phyloP scores from a whole-genome alignment of 306 rosid genomes.

The Cicer cuneatum region DNA sequence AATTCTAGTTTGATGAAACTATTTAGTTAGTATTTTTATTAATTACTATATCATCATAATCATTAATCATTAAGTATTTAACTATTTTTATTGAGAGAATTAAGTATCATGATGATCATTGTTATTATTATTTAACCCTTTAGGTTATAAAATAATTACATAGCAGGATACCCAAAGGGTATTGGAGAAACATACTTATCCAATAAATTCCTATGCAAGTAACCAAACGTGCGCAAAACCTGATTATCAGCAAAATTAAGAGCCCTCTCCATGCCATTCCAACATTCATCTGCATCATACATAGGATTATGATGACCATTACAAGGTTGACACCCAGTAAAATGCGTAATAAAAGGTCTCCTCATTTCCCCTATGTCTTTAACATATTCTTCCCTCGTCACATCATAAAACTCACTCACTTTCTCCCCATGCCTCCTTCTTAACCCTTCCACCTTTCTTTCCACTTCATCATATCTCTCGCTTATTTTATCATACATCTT shows the following conservation, averaged over 20 bases:
- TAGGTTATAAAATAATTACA: background rate
- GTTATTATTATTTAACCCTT: background rate
- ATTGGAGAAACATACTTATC: constrained; percentile 49
- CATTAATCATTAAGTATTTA: background rate
- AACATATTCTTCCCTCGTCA: constrained; percentile 54
- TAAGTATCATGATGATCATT: background rate
- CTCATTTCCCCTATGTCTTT: constrained; percentile 56
- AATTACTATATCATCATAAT: background rate
- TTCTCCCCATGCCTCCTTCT: constrained; percentile 75
- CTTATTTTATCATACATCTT: constrained; percentile 51
- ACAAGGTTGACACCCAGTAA: constrained; percentile 89
- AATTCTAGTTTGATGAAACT: background rate
- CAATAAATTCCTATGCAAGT: constrained; percentile 44
- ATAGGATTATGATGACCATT: constrained; percentile 63
- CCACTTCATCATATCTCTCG: constrained; percentile 39
- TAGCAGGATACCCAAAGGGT: constrained; percentile 65
- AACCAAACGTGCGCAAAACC: constrained; percentile 68
- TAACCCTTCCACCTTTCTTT: constrained; percentile 43
- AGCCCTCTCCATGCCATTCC: constrained; percentile 72
- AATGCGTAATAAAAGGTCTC: constrained; percentile 79
- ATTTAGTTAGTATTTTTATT: background rate
- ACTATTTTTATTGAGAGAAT: background rate
- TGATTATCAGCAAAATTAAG: constrained; percentile 78
- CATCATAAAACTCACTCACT: constrained; percentile 64
- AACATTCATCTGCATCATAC: constrained; percentile 60